Base-by-base conservation (phyloP, 768 basidiomycete genomes). In the Leucocoprinus birnbaumii region DNA sequence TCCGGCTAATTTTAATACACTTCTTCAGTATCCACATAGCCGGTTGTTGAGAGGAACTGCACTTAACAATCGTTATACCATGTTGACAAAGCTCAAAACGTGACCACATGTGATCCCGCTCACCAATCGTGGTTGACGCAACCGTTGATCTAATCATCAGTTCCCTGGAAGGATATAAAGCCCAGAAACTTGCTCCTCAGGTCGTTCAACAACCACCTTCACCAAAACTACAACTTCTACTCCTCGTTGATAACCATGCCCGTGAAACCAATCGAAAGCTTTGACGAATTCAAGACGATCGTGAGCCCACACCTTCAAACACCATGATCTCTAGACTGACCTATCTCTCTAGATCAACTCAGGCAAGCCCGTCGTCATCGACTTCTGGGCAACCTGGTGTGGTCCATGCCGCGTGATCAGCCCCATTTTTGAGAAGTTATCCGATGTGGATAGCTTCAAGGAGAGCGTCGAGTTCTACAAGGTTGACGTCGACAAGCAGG, bases 361-460 rank as follows among this genome's bases (percentile, higher is more conserved):
- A 53, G 74, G 71, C 56, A 76, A 75, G 61, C 68, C 72, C 58
- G 69, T 75, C 59, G 64, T 86, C 16, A 74, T 90, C 63, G 86
- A 90, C 69, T 89, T 90, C 71, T 87, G 84, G 84, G 88, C 88
- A 38, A 78, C 80, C 2, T 89, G 88, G 87, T 89, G 84, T 68
- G 85, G 85, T 14, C 86, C 87, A 13, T 89, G 87, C 80, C 75
- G 70, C 53, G 58, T 74, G 38, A 87, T 89, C 69, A 79, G 80
- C 18, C 87, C 87, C 51, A 63, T 85, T 40, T 83, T 88, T 60
- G 83, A 87, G 66, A 72, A 77, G 58, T 63, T 85, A n/a, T 74
- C 82, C 2, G 59, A 70, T 0, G 41, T 62, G 10, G n/a, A n/a
- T n/a, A n/a, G 59, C 61, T 4, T 64, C 67, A n/a, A n/a, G n/a